A percentile compares a stretch with the other conserved stretches of the same genome.
phyloP scores from a whole-genome alignment of 192 early-diverging fungal genomes.

The Dimargaris cristalligena region DNA sequence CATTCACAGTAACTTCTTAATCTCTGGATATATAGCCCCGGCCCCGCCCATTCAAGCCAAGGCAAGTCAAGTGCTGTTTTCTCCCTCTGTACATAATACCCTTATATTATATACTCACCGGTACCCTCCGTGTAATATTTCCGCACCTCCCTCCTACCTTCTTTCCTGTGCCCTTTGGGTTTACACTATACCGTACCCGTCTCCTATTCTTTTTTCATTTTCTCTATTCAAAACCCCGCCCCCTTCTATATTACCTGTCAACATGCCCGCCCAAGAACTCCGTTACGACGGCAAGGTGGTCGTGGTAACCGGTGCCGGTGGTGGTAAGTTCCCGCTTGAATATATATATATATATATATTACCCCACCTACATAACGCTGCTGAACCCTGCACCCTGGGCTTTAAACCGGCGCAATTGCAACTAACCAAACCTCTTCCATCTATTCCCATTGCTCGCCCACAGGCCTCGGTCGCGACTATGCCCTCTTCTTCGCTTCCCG shows the following conservation, averaged over 20 bases:
- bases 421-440: neutral
- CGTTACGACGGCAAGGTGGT: constrained; percentile 67
- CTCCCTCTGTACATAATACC: no score
- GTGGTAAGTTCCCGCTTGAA: constrained; percentile 30
- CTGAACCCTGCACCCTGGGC: no score
- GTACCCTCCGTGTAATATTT: no score
- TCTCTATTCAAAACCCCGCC: neutral
- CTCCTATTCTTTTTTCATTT: neutral
- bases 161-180: neutral
- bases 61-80: no score
- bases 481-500: constrained; percentile 78
- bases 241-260: neutral
- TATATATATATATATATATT: no score
- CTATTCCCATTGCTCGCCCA: neutral
- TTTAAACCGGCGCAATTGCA: no score
- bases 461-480: constrained; percentile 71
- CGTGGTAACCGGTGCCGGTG: constrained; percentile 78
- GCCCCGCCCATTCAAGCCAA: no score
- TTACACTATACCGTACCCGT: neutral
- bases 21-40: no score
- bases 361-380: no score
- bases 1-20: no score
- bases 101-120: no score
- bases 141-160: no score
- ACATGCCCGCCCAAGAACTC: constrained; percentile 20